These are phyloP conservation scores for Chytriomyces confervae DNA, from an alignment of 192 early-diverging fungal species.

Conservation along the genomic window DNA sequence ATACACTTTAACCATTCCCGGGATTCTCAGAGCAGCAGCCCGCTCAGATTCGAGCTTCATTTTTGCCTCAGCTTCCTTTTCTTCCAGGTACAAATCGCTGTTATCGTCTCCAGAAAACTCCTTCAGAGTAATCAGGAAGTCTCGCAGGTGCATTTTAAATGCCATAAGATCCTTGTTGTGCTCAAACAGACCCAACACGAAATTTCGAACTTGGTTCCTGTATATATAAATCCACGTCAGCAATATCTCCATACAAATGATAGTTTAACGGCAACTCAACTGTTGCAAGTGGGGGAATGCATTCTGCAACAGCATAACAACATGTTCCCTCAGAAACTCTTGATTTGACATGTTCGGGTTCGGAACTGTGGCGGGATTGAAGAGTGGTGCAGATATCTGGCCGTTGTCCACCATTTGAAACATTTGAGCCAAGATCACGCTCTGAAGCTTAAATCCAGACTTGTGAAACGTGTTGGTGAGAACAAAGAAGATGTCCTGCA, in stretches of 20 bases:
- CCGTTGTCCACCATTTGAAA: constrained; percentile 84
- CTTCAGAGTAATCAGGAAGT: constrained; percentile 79
- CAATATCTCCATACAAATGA: background rate
- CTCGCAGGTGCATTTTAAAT: constrained; percentile 94
- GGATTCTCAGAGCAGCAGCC: constrained; percentile 84
- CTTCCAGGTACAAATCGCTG: constrained; percentile 82
- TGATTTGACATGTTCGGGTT: constrained; percentile 81
- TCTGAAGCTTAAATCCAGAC: constrained; percentile 94
- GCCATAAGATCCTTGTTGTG: constrained; percentile 75
- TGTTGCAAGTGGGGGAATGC: constrained; percentile 92
- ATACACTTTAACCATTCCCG: constrained; percentile 94
- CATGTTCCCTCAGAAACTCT: constrained; percentile 82
- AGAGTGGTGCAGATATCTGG: constrained; percentile 86
- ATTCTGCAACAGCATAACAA: constrained; percentile 78
- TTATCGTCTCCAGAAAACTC: constrained; percentile 92
- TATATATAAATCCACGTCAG: constrained; percentile 1
- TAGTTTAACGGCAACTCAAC: constrained; percentile 48
- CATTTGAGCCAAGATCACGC: constrained; percentile 87
- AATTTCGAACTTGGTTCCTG: constrained; percentile 82
- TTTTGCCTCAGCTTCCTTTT: constrained; percentile 85
- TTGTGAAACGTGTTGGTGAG: constrained; percentile 97
- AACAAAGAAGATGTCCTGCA: constrained; percentile 97
- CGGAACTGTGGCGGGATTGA: constrained; percentile 70
- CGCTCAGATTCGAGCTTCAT: constrained; percentile 78
- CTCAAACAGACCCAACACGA: constrained; percentile 87